Evolutionary conservation across 2,329 filamentous ascomycete species (phyloP), one percentile per base, ranked within the genome.

Genomic region (Calycina herbarum): DNA sequence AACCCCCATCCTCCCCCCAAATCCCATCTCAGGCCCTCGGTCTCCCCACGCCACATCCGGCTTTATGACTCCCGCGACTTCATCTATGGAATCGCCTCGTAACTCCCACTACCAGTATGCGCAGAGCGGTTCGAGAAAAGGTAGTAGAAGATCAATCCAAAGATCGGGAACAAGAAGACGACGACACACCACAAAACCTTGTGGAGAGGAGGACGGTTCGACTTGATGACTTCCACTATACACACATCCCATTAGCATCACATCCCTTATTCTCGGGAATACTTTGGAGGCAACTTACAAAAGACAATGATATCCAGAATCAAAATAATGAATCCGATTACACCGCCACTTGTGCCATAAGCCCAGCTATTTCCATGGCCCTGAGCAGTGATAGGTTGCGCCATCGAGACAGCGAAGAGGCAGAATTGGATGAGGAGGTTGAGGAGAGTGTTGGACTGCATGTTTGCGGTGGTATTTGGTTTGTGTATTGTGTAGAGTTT

Each of bases 161-260:
- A 74, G 59, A 89, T 78, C 3, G 87, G 87, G 78, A 89, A 88
- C 68, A 89, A 76, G 79, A 89, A 89, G 72, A 89, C 85, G 56
- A 87, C 78, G 0, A 89, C 78, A 59, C 81, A 84, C 87, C 87
- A 89, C 35, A 88, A 77, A 2, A 89, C 75, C 79, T 89, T 89
- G 76, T 82, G 79, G 24, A 78, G 75, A 24, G 82, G 77, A 4
- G 86, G 81, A 66, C 86, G 86, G 76, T 83, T 87, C 51, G 86
- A 89, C 76, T 88, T 85, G 65, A 89, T 78, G 69, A 89, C 83
- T 77, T 89, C 87, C 71, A 89, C 86, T 89, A 69, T 24, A 45
- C 17, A 45, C 15, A 20, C n/a, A 6, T 29, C 27, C 27, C 27
- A 29, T 29, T 13, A 29, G 56, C 0, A 8, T 11, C 1, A 3